Percentiles rank a stretch among this genome's conserved stretches.
Conservation (phyloP, 306 rosid species). For the Trichosanthes truncata region DNA sequence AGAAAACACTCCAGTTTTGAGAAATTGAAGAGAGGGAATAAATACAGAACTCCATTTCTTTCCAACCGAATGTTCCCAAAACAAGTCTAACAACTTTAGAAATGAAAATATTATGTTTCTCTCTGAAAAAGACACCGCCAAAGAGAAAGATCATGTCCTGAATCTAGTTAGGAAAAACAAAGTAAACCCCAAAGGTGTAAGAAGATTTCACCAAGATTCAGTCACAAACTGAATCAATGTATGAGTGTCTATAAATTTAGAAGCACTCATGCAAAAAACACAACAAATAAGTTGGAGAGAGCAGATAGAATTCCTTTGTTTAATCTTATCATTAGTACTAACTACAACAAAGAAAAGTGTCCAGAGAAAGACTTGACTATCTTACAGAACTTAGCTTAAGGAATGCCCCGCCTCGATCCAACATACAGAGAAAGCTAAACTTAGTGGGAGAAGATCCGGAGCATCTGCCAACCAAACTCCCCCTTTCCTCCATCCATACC, state of each 20-base stretch:
- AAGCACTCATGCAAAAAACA: not conserved
- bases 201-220: not conserved
- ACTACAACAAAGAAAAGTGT: not conserved
- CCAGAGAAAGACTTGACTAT: not conserved
- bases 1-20: not conserved
- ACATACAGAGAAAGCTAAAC: not conserved
- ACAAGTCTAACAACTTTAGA: not conserved
- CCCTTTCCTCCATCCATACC: not conserved
- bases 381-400: not conserved
- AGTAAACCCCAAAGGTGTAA: not conserved
- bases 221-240: not conserved
- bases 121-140: not conserved
- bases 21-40: not conserved
- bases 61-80: not conserved
- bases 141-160: not conserved
- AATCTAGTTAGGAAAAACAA: not conserved
- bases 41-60: not conserved
- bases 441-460: not conserved
- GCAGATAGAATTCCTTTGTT: not conserved
- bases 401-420: not conserved
- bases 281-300: not conserved
- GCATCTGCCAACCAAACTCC: not conserved
- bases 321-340: not conserved
- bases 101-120: not conserved
- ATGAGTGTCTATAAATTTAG: not conserved